A percentile compares a stretch with the other conserved stretches of the same genome.
Evolutionary conservation across 2,329 filamentous ascomycete species (phyloP).

Genomic region (Fusarium sp.): DNA sequence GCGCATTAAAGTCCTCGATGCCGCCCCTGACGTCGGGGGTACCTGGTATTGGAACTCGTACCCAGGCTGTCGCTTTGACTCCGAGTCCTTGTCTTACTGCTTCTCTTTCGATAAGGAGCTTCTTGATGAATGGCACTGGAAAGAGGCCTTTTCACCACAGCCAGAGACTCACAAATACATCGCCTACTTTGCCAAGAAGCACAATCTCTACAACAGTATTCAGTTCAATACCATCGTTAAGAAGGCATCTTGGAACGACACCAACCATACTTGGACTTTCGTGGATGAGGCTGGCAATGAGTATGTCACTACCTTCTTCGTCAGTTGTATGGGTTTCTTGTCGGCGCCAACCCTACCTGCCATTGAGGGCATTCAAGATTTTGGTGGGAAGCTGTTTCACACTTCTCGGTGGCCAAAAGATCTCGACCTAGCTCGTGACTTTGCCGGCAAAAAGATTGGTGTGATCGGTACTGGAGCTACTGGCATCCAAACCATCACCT

Average conservation of each 20-base stretch:
- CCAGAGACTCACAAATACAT: constrained; percentile 59
- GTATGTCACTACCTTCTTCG: constrained; percentile 24
- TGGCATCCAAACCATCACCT: constrained; percentile 36
- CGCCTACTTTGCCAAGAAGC: constrained; percentile 56
- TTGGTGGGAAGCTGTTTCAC: constrained; percentile 26
- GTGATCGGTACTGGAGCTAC: constrained; percentile 39
- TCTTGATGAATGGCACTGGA: constrained; percentile 40
- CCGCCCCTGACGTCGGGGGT: constrained; percentile 40
- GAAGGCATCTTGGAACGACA: constrained; percentile 16
- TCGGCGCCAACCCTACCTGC: constrained; percentile 32
- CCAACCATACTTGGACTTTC: constrained; percentile 15
- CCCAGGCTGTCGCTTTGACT: constrained; percentile 55
- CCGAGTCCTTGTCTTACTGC: constrained; percentile 56
- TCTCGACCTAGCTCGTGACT: background rate
- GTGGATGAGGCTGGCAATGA: background rate
- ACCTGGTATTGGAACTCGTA: constrained; percentile 49
- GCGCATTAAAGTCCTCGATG: constrained; percentile 39
- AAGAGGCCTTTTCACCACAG: constrained; percentile 57
- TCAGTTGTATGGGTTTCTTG: constrained; percentile 34
- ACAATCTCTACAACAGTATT: constrained; percentile 57
- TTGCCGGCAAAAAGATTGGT: constrained; percentile 29
- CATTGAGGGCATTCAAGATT: constrained; percentile 26
- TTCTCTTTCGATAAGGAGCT: constrained; percentile 40
- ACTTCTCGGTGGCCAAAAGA: constrained; percentile 38
- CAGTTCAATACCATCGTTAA: constrained; percentile 26